Base-by-base conservation (phyloP, 2,329 filamentous ascomycete genomes). In the Epichloe amarillans region DNA sequence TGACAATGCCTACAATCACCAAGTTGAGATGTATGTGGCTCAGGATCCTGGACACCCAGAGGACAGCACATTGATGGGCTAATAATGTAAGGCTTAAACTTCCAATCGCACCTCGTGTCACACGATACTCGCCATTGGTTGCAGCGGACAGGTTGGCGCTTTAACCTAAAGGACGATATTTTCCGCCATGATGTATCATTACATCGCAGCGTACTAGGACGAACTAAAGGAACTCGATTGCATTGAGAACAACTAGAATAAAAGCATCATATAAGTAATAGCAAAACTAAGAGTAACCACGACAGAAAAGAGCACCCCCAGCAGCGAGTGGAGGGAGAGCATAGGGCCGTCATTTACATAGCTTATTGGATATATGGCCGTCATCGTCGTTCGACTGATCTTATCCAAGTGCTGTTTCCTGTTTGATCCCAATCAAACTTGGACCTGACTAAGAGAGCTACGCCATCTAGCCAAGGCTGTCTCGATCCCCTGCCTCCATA, bases 241-340 rank as follows among this genome's bases (percentile, higher is more conserved):
- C 43, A 50, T 47, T 46, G 26, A 19, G 23, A 46, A 43, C 26
- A 47, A 53, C 48, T 50, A 53, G 23, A 42, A 42, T 41, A 52
- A 47, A 55, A 40, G 44, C 44, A 49, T 46, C 41, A 52, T 37
- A 40, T 46, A 44, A 50, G 37, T 50, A 42, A 35, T 33, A n/a
- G 10, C 36, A 47, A 50, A 36, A 50, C 35, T 26, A 21, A 33
- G 15, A 12, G 4, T 21, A 37, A n/a, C 19, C 46, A 44, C 33
- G n/a, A 39, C 21, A 45, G 11, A 45, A 45, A 4, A 45, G n/a
- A n/a, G n/a, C n/a, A n/a, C n/a, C 40, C 10, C 40, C 14, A 50
- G 35, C 15, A 40, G 26, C 11, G 17, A n/a, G 48, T 19, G 10
- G 15, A 15, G 33, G 14, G 33, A 17, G 26, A 30, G 17, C 41